Conservation (phyloP, 805 yeast genomes). For the Candida argentea region DNA sequence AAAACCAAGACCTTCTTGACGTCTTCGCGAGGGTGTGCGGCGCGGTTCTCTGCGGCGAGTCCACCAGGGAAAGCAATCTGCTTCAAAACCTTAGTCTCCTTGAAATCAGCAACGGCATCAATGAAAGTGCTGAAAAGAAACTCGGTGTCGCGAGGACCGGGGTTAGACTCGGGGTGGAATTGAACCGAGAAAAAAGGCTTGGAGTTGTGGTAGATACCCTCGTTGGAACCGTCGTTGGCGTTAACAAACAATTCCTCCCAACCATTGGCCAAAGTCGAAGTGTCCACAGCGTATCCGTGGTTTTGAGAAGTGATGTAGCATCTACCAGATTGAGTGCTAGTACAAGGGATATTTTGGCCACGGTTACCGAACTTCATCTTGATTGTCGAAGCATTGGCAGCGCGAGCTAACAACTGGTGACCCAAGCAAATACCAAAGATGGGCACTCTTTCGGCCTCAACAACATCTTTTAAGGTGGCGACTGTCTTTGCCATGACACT, state of each 20-base stretch:
- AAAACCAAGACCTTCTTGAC: conserved; percentile 88
- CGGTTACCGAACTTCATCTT: conserved; percentile 97
- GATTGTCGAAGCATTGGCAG: conserved; percentile 86
- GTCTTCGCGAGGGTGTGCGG: conserved; percentile 65
- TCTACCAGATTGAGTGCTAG: conserved; percentile 81
- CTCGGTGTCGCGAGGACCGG: conserved; percentile 99
- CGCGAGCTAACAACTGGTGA: conserved; percentile 92
- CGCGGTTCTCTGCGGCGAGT: conserved; percentile 55
- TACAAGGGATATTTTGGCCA: conserved; percentile 97
- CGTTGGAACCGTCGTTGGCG: conserved; percentile 95
- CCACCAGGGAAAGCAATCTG: conserved; percentile 93
- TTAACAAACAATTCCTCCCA: conserved; percentile 95
- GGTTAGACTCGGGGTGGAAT: conserved; percentile 98
- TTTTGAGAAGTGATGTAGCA: conserved; percentile 98
- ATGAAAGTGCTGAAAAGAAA: conserved; percentile 92
- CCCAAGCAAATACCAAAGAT: conserved; percentile 97
- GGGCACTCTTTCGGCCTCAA: conserved; percentile 68
- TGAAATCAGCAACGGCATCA: conserved; percentile 61
- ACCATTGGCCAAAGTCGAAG: conserved; percentile 56
- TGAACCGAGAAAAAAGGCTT: conserved; percentile 95
- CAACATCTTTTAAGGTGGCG: conserved; percentile 43
- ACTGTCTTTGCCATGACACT: conserved; percentile 67
- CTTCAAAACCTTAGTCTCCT: conserved; percentile 47
- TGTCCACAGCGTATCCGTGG: conserved; percentile 97
- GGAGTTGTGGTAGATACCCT: conserved; percentile 88